Evolutionary conservation across 202 grass and related monocot genomes (phyloP).

Genomic region (Dendrocalamus latiflorus): DNA sequence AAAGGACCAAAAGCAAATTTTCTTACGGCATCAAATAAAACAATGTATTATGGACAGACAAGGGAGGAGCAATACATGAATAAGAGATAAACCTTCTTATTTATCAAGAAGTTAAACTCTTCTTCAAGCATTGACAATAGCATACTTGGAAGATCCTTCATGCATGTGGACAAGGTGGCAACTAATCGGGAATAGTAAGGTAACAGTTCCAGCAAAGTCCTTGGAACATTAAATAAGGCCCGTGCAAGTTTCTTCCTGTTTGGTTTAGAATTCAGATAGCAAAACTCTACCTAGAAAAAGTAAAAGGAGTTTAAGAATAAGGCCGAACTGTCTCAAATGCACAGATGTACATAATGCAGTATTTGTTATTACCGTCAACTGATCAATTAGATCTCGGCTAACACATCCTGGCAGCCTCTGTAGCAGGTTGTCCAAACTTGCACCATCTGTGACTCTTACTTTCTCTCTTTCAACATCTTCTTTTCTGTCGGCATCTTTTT

Average conservation of each 20-base stretch:
- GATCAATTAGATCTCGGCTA: conserved; percentile 12
- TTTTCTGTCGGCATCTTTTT: neutral
- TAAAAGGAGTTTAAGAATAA: conserved; percentile 10
- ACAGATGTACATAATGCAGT: neutral
- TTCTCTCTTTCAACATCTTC: neutral
- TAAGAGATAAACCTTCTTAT: conserved; percentile 11
- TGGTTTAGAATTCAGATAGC: conserved; percentile 27
- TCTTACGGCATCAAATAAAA: neutral
- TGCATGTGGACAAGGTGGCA: conserved; percentile 16
- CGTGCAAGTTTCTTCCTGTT: conserved; percentile 8
- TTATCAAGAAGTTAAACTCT: conserved; percentile 8
- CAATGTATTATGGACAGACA: neutral
- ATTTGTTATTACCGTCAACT: conserved; percentile 7
- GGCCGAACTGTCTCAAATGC: neutral
- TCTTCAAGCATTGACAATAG: conserved; percentile 18
- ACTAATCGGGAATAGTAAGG: conserved; percentile 9
- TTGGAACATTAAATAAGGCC: conserved; percentile 22
- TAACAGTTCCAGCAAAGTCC: conserved; percentile 19
- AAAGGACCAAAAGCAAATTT: neutral
- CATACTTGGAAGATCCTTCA: conserved; percentile 20
- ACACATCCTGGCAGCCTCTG: conserved; percentile 11
- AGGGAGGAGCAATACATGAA: neutral
- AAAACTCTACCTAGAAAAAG: conserved; percentile 20
- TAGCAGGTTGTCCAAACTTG: conserved; percentile 18
- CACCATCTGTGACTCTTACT: neutral